phyloP scores from a whole-genome alignment of 768 basidiomycete genomes.

The Pleurotus giganteus region DNA sequence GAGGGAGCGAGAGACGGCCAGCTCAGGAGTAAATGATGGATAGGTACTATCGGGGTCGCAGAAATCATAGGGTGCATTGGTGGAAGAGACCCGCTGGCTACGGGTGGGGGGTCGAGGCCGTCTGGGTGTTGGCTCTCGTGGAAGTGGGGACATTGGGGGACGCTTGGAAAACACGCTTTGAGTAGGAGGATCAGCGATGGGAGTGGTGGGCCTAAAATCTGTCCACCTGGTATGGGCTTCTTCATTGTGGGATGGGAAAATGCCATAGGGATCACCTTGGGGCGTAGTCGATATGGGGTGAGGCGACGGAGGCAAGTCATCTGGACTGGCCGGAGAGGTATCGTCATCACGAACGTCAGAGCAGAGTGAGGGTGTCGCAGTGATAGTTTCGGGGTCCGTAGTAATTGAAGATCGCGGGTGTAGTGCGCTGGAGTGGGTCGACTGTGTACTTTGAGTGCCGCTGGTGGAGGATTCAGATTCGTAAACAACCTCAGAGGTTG shows the following conservation, averaged over 20 bases:
- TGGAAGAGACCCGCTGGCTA: constrained; percentile 25
- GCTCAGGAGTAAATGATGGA: not conserved
- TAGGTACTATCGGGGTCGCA: constrained; percentile 8
- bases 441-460: not conserved
- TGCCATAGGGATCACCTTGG: not conserved
- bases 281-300: constrained; percentile 31
- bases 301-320: constrained; percentile 52
- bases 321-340: constrained; percentile 39
- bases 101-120: constrained; percentile 59
- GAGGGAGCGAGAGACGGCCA: constrained; percentile 21
- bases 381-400: constrained; percentile 37
- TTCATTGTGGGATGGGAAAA: constrained; percentile 2
- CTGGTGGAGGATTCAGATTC: constrained; percentile 9
- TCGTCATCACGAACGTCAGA: constrained; percentile 61
- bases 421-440: not conserved
- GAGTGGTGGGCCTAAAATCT: not conserved
- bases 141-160: constrained; percentile 64
- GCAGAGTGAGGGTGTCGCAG: constrained; percentile 58
- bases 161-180: constrained; percentile 51
- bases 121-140: constrained; percentile 46
- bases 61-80: constrained; percentile 20
- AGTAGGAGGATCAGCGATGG: not conserved
- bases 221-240: not conserved
- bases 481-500: constrained; percentile 26
- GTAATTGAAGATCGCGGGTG: constrained; percentile 21